Evolutionary conservation across 2,329 filamentous ascomycete species (phyloP).

Genomic region (Cordyceps militaris): DNA sequence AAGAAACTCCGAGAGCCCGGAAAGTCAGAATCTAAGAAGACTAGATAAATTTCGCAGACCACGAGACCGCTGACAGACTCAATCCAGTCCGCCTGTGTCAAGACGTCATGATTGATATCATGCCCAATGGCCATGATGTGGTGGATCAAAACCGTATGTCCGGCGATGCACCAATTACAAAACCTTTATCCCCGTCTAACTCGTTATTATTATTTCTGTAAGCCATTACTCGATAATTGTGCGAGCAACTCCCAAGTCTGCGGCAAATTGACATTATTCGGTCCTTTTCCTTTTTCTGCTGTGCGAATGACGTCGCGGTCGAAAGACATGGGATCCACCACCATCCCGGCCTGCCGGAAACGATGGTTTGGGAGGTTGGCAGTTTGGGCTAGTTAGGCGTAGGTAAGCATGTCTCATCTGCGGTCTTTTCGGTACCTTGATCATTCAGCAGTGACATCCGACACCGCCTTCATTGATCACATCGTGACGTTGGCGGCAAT

Average conservation of each 20-base stretch:
- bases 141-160: neutral
- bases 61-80: neutral
- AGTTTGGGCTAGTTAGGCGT: too few species aligned
- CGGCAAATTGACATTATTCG: constrained; percentile 1
- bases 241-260: neutral
- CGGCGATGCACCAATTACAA: too few species aligned
- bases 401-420: too few species aligned
- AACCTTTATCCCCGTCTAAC: too few species aligned
- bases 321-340: neutral
- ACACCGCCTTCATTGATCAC: too few species aligned
- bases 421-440: too few species aligned
- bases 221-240: neutral
- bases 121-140: neutral
- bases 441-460: too few species aligned
- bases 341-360: neutral
- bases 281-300: neutral
- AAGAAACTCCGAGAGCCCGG: too few species aligned
- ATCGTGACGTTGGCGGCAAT: too few species aligned
- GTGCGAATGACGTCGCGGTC: neutral
- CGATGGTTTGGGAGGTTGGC: too few species aligned
- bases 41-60: neutral
- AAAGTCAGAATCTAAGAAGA: too few species aligned
- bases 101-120: constrained; percentile 11
- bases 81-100: neutral
- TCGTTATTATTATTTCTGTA: too few species aligned